Evolutionary conservation across 23 red algal species (phyloP), one percentile per base, ranked within the genome.

Genomic region (Chondrus crispus): DNA sequence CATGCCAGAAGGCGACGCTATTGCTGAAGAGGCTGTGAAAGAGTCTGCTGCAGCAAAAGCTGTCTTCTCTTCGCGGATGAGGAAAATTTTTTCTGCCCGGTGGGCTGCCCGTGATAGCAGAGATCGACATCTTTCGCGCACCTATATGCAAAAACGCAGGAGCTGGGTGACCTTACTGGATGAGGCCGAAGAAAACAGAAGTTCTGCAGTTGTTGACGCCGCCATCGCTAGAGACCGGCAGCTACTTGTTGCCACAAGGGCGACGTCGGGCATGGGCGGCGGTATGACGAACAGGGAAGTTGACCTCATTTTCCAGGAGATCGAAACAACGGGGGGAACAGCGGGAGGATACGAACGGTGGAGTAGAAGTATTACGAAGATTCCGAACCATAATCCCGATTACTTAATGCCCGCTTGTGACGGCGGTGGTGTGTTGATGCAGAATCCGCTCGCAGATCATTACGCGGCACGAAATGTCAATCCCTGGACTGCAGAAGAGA

Each of bases 401-500:
- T 44, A 82, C 60, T 52, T 81, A 37, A 39, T 70, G 9, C 55
- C 88, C 22, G 62, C 89, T 5, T 28, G 44, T n/a, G 68, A 63
- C 74, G 88, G 80, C 20, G 93, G 93, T 14, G 77, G 85, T 6
- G 78, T 95, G 28, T 74, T 78, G 6, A 77, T 98, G 28, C 72
- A 95, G 43, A 89, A 98, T 49, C 93, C 96, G 7, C 40, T 95
- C 0, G 72, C 74, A 2, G 82, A 92, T 55, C 91, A 95, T 82
- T 90, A 93, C 74, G 48, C 35, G 10, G 51, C 91, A 0, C 90
- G 89, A 14, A 85, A 89, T 35, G 82, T 95, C 45, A 95, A 95
- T 46, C 96, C 96, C 29, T 98, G 96, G 96, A 95, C 83, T 4
- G 41, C 68, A 49, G 60, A 47, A 46, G 96, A 98, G 57, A 82